Evolutionary conservation across 768 basidiomycete species (phyloP).

Genomic region (Mycena capillaripes): DNA sequence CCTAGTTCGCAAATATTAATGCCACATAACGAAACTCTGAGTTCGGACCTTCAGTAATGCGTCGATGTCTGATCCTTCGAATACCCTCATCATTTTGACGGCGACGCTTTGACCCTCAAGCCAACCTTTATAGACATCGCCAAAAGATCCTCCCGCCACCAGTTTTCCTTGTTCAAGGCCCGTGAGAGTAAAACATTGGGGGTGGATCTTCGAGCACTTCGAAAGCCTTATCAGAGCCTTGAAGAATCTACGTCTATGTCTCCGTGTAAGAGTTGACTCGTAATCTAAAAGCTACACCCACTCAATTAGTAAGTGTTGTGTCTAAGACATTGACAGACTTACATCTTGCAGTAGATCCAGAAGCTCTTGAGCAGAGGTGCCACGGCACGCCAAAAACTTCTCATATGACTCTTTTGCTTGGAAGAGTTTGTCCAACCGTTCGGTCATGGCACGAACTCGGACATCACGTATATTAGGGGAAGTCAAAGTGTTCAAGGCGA

Average conservation of each 20-base stretch:
- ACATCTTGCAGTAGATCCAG: conserved; percentile 32
- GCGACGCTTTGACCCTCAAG: background rate
- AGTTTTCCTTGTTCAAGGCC: conserved; percentile 17
- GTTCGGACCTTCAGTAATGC: background rate
- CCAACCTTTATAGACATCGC: conserved; percentile 9
- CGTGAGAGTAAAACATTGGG: conserved; percentile 24
- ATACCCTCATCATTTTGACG: background rate
- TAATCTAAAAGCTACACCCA: conserved; percentile 24
- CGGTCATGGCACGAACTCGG: background rate
- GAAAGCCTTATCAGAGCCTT: conserved; percentile 28
- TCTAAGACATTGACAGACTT: background rate
- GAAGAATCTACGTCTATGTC: background rate
- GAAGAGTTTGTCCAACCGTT: conserved; percentile 10
- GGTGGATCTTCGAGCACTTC: conserved; percentile 2
- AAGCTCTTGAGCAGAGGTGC: conserved; percentile 4
- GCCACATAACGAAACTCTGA: background rate
- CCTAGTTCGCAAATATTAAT: background rate
- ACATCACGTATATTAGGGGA: background rate
- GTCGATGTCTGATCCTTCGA: background rate
- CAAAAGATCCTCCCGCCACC: conserved; percentile 29
- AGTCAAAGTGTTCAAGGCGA: too few species aligned
- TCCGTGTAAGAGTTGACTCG: background rate
- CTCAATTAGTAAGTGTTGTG: background rate
- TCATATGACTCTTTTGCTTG: conserved; percentile 2
- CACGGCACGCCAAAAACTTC: conserved; percentile 12